These are phyloP conservation scores for Sporobolomyces roseus DNA, from an alignment of 768 basidiomycete species.

Conservation along the genomic window DNA sequence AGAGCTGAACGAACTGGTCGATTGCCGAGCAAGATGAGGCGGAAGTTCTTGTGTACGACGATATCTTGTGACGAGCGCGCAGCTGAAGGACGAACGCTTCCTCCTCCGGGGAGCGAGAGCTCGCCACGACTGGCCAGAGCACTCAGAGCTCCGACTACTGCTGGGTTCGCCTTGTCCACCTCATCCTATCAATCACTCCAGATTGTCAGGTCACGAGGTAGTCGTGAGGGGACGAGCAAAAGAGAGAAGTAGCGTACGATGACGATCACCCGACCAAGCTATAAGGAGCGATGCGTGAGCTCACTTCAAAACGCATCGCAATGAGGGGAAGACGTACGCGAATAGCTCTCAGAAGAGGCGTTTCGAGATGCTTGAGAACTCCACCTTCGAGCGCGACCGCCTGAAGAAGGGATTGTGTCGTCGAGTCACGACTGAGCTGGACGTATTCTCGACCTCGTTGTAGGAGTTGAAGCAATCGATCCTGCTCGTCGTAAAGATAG, in stretches of 20 bases:
- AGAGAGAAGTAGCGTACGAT: too few species aligned
- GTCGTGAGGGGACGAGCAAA: too few species aligned
- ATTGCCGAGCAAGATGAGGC: constrained; percentile 36
- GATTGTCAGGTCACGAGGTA: too few species aligned
- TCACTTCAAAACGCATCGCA: too few species aligned
- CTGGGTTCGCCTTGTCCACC: constrained; percentile 33
- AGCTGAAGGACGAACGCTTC: constrained; percentile 20
- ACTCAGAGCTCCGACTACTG: constrained; percentile 21
- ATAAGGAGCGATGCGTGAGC: too few species aligned
- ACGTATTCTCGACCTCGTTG: constrained; percentile 32
- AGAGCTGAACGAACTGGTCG: too few species aligned
- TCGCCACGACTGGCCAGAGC: constrained; percentile 37
- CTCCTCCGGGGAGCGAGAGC: constrained; percentile 26
- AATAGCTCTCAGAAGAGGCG: constrained; percentile 28
- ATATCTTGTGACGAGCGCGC: background rate
- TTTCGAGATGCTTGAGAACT: constrained; percentile 6
- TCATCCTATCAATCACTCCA: too few species aligned
- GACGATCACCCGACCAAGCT: constrained; percentile 29
- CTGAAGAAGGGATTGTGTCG: constrained; percentile 13
- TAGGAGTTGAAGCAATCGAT: constrained; percentile 31
- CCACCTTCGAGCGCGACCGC: constrained; percentile 19
- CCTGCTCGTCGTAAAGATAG: background rate
- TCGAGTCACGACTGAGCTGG: constrained; percentile 34
- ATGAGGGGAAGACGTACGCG: background rate
- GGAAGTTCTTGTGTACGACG: constrained; percentile 29